Conservation (phyloP, 495 filamentous ascomycete genomes). For the Xylaria longipes region DNA sequence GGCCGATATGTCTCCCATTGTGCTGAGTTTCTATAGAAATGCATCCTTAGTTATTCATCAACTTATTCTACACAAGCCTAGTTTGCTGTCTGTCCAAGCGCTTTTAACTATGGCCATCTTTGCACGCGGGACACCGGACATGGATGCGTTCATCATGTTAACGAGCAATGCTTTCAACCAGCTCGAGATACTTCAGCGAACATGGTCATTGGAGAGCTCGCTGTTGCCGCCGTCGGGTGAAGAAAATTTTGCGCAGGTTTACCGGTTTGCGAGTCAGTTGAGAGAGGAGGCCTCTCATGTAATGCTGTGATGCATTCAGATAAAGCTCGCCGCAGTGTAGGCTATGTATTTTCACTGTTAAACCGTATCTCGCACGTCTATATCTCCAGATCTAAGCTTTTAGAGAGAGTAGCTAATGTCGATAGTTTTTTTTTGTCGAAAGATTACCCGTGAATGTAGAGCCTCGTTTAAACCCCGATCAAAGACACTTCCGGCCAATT, state of each 20-base stretch:
- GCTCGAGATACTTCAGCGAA: not conserved
- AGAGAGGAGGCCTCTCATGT: not conserved
- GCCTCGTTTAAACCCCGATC: not conserved
- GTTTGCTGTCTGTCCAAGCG: slow-evolving; percentile 1
- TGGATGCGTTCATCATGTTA: not conserved
- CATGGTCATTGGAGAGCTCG: not conserved
- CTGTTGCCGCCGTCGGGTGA: not conserved
- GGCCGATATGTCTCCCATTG: not conserved
- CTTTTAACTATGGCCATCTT: slow-evolving; percentile 14
- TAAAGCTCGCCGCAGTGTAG: not conserved
- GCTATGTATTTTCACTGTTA: not conserved
- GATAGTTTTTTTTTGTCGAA: too few species aligned
- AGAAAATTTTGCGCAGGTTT: not conserved
- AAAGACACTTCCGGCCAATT: slow-evolving; percentile 2
- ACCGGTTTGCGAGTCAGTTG: not conserved
- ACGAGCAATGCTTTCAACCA: slow-evolving; percentile 1
- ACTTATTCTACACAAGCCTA: slow-evolving; percentile 1
- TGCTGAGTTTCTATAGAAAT: slow-evolving; percentile 1
- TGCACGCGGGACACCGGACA: not conserved
- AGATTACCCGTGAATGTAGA: too few species aligned
- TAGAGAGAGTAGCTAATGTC: too few species aligned
- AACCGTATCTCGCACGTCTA: not conserved
- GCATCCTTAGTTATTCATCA: not conserved
- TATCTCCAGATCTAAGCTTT: not conserved
- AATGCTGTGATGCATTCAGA: not conserved